A percentile compares a stretch with the other conserved stretches of the same genome.
phyloP scores from a whole-genome alignment of 169 alveolate species.

The Babesia bigemina region DNA sequence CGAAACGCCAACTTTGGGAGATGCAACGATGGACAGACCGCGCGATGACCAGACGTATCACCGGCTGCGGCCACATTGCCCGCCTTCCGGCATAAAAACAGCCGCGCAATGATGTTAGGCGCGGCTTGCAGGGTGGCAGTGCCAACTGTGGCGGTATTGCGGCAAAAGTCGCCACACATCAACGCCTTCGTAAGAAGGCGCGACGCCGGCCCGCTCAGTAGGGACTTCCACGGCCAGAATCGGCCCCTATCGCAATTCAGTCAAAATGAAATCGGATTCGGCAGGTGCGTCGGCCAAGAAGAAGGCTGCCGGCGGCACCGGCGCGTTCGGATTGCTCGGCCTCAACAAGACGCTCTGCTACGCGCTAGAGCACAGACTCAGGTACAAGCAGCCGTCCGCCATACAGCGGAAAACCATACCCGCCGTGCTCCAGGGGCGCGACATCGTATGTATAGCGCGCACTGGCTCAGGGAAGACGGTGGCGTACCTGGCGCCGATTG shows the following conservation, averaged over 20 bases:
- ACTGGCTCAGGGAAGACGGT: slow-evolving; percentile 97
- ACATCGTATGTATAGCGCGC: slow-evolving; percentile 92
- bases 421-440: slow-evolving; percentile 86
- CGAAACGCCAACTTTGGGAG: no score
- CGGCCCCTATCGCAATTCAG: no score
- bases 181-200: neutral
- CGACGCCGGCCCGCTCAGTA: no score
- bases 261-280: no score
- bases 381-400: slow-evolving; percentile 90
- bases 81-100: no score
- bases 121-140: no score
- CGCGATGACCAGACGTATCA: no score
- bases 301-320: slow-evolving; percentile 48
- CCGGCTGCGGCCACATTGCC: no score
- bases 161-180: neutral
- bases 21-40: no score
- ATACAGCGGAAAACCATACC: slow-evolving; percentile 93
- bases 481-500: slow-evolving; percentile 91
- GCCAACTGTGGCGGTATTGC: no score
- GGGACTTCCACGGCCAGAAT: no score
- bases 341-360: slow-evolving; percentile 71
- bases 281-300: slow-evolving; percentile 10
- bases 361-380: slow-evolving; percentile 68
- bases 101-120: no score
- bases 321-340: slow-evolving; percentile 77